Base-by-base conservation (phyloP, 2,329 filamentous ascomycete genomes). In the Aspergillus ochraceus region DNA sequence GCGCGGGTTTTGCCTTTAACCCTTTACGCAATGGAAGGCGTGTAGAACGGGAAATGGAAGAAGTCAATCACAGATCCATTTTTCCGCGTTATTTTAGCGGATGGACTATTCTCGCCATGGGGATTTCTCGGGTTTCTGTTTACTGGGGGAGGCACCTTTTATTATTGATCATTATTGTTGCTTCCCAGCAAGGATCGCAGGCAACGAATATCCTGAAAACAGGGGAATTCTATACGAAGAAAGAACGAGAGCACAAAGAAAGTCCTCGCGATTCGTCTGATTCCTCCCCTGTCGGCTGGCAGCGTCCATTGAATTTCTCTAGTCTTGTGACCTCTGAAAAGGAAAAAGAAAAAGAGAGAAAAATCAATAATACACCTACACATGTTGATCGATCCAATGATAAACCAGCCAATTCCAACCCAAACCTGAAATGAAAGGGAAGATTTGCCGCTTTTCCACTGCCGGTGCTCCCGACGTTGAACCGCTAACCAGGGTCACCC, bases 21-120 rank as follows among this genome's bases (percentile, higher is more conserved):
- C 49, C 49, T 63, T 63, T 65, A 64, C 60, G 60, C 61, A 64
- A 66, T 68, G 58, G 66, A 68, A 67, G 66, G 57, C 49, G 55
- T 59, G 58, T 68, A 60, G 66, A 68, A 68, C 61, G 56, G 58
- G 52, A 59, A 57, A 66, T 66, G 60, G 66, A 68, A 68, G 66
- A 68, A 68, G 63, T 66, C 66, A 64, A 68, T 68, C 59, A 36
- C 56, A 59, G 59, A 55, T 24, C 55, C 46, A 29, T 47, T 52
- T 47, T 47, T 24, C 30, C 32, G 39, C 49, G 24, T 12, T 42
- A 11, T 51, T 52, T 52, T 52, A n/a, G n/a, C 42, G 42, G 42
- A 42, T 42, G 12, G n/a, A 42, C 39, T 19, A 42, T 19, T 42
- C 12, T 42, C 39, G n/a, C n/a, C 14, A 42, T 19, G 39, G n/a